These are phyloP conservation scores for Chlorella ohadii DNA, from an alignment of 139 green algal species.

Conservation along the genomic window DNA sequence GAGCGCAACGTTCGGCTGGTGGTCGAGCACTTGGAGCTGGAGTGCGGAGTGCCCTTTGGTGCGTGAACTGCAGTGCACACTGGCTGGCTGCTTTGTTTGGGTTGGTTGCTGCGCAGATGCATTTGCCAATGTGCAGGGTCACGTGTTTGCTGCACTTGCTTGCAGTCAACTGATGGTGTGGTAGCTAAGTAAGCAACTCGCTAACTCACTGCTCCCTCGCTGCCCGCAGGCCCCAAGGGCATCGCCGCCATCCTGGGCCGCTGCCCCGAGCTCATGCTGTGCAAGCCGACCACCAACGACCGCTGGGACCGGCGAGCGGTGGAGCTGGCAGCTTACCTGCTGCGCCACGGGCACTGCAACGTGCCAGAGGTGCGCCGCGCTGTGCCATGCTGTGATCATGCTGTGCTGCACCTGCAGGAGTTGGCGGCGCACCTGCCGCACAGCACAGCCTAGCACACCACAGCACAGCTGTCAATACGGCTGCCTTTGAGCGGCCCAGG, in stretches of 20 bases:
- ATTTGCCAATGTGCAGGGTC: too few relatives aligned
- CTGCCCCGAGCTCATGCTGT: conserved; percentile 66
- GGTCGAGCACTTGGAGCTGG: conserved; percentile 52
- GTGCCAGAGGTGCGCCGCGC: conserved; percentile 51
- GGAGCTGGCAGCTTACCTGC: conserved; percentile 57
- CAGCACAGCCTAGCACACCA: too few relatives aligned
- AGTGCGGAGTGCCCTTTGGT: conserved; percentile 51
- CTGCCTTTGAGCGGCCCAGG: too few relatives aligned
- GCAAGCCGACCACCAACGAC: conserved; percentile 67
- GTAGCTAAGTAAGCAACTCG: too few relatives aligned
- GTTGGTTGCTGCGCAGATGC: too few relatives aligned
- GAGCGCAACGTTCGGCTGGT: conserved; percentile 62
- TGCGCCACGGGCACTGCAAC: conserved; percentile 62
- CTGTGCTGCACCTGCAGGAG: neutral
- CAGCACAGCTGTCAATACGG: too few relatives aligned
- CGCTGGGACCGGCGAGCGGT: conserved; percentile 66
- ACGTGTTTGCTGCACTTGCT: too few relatives aligned
- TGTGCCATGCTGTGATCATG: neutral
- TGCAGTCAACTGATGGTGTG: too few relatives aligned
- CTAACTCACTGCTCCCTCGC: too few relatives aligned
- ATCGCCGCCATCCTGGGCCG: conserved; percentile 53
- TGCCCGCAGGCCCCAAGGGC: conserved; percentile 48
- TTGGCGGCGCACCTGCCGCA: too few relatives aligned
- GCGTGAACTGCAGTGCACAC: neutral
- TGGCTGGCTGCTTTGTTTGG: neutral